Evolutionary conservation across 805 yeast species (phyloP).

Genomic region (Kodamaea nitidulidarum): DNA sequence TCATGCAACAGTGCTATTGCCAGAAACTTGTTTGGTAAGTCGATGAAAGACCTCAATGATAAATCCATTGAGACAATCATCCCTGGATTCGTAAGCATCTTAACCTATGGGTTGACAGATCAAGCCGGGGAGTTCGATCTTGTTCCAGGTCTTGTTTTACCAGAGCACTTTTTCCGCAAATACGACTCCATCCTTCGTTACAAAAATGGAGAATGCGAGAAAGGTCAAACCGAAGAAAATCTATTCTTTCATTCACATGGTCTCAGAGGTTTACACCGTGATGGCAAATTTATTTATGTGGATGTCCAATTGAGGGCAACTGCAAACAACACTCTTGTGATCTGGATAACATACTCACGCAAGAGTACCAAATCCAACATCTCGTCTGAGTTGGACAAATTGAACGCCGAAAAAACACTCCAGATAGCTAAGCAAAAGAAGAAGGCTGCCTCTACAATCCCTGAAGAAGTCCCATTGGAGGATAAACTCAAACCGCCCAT

Average conservation of each 20-base stretch:
- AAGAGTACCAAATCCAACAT: slow-evolving; percentile 20
- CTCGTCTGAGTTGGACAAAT: slow-evolving; percentile 23
- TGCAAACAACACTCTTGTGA: slow-evolving; percentile 50
- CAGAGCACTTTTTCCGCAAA: slow-evolving; percentile 87
- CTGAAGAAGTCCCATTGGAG: slow-evolving; percentile 1
- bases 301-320: slow-evolving; percentile 81
- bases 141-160: slow-evolving; percentile 71
- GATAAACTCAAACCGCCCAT: slow-evolving; percentile 1
- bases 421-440: slow-evolving; percentile 1
- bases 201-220: slow-evolving; percentile 13
- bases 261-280: slow-evolving; percentile 62
- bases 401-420: slow-evolving; percentile 15
- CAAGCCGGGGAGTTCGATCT: slow-evolving; percentile 19
- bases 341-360: slow-evolving; percentile 88
- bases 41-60: slow-evolving; percentile 41
- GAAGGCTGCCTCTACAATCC: slow-evolving; percentile 3
- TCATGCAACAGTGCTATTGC: slow-evolving; percentile 78
- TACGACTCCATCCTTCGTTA: slow-evolving; percentile 43
- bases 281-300: slow-evolving; percentile 60
- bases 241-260: slow-evolving; percentile 63
- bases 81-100: slow-evolving; percentile 54
- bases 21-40: slow-evolving; percentile 71
- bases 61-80: slow-evolving; percentile 51
- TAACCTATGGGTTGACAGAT: slow-evolving; percentile 37
- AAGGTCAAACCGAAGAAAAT: slow-evolving; percentile 31